Conservation (phyloP, 768 basidiomycete genomes). For the Cyathus striatus region DNA sequence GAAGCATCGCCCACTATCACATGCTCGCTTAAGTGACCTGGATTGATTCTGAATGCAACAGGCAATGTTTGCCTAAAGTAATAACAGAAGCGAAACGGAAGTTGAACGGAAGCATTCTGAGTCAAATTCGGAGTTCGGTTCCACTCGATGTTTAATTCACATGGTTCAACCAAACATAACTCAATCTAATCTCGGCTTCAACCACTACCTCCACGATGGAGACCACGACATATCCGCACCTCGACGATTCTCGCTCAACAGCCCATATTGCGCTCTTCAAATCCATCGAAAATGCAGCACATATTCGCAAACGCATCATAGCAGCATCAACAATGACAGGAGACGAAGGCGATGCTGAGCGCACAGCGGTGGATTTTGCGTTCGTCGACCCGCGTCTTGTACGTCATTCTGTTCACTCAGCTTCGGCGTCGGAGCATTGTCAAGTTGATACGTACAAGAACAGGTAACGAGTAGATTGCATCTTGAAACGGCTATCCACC, state of each 20-base stretch:
- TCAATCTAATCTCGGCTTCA: no score
- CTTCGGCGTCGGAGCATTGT: slow-evolving; percentile 2
- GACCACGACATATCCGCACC: slow-evolving; percentile 49
- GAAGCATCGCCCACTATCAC: no score
- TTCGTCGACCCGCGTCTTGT: slow-evolving; percentile 88
- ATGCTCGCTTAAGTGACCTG: no score
- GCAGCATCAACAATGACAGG: slow-evolving; percentile 60
- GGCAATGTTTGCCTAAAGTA: no score
- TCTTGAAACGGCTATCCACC: slow-evolving; percentile 78
- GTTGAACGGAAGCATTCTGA: no score
- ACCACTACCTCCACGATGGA: slow-evolving; percentile 56
- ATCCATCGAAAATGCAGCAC: slow-evolving; percentile 56
- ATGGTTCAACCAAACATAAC: no score
- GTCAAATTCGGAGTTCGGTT: no score
- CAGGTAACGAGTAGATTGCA: slow-evolving; percentile 83
- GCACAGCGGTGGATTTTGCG: slow-evolving; percentile 81
- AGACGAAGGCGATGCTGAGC: slow-evolving; percentile 56
- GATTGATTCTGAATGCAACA: no score
- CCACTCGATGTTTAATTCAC: no score
- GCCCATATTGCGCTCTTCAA: slow-evolving; percentile 66
- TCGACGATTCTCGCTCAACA: slow-evolving; percentile 30
- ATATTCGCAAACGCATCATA: slow-evolving; percentile 63
- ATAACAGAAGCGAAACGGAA: no score
- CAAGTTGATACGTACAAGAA: slow-evolving; percentile 1
- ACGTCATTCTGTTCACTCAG: slow-evolving; percentile 19